Evolutionary conservation across 768 basidiomycete species (phyloP), one percentile per base, ranked within the genome.

Genomic region (Mycena sanguinolenta): DNA sequence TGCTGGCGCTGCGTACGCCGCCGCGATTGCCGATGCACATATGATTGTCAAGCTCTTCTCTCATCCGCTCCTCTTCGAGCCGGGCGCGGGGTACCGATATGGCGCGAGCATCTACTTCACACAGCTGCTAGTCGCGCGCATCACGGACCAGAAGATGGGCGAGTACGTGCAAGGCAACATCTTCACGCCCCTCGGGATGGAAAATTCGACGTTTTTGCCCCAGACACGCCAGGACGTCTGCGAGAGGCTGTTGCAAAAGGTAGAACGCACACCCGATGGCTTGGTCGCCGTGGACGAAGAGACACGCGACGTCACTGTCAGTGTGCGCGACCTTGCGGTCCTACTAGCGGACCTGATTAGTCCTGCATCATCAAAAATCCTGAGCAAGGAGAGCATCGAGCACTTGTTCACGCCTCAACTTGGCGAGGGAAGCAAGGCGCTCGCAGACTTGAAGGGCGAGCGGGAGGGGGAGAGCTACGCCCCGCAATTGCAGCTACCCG

Each of bases 21-120:
- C 27, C 9, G 28, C 30, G n/a, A 55, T 21, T 10, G 59, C 50
- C 9, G 50, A 55, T 42, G 58, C 60, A 17, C n/a, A 57, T 16
- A 21, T 42, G 6, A 71, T 63, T 49, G 50, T 60, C 13, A 55
- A 69, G 32, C 28, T 50, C 28, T 60, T 55, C 30, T 10, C 63
- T 8, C 44, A 50, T 34, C 71, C 71, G 21, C 58, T 68, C 30
- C 58, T 68, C 27, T 72, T 63, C 25, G 66, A 72, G 9, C 71
- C 71, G 4, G 71, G 71, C 17, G 66, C n/a, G 10, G 71, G 71
- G 3, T 72, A 58, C 55, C 53, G 39, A 60, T 72, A 68, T 25
- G 71, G 71, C 13, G n/a, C 28, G 14, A 72, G 71, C 58, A 57
- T 68, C 42, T 50, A 59, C 32, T 68, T 46, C 44, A 62, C 71